Conservation (phyloP, 306 rosid genomes). For the Vigna nakashimae region DNA sequence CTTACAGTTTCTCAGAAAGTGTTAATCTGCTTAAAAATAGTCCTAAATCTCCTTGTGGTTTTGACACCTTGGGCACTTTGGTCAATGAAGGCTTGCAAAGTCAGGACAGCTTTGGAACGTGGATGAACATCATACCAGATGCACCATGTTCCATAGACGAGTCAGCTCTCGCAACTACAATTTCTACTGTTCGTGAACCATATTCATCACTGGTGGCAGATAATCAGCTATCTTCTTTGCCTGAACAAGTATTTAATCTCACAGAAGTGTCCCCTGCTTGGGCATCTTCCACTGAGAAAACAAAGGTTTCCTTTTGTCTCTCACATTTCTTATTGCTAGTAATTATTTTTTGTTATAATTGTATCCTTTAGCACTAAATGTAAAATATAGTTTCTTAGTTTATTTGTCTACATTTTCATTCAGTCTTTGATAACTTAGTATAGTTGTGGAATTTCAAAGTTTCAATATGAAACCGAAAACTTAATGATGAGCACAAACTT, state of each 20-base stretch:
- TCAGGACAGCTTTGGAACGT: conserved; percentile 90
- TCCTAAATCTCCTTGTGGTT: conserved; percentile 44
- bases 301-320: conserved; percentile 72
- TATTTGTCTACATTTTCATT: conserved; percentile 13
- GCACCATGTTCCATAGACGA: conserved; percentile 56
- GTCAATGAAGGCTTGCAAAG: conserved; percentile 67
- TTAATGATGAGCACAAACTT: conserved; percentile 8
- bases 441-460: conserved; percentile 17
- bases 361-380: neutral
- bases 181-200: conserved; percentile 55
- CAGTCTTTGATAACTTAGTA: conserved; percentile 16
- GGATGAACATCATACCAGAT: conserved; percentile 64
- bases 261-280: conserved; percentile 84
- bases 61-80: conserved; percentile 52
- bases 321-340: conserved; percentile 22
- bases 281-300: conserved; percentile 87
- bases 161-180: conserved; percentile 57
- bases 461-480: conserved; percentile 16
- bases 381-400: no score
- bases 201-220: conserved; percentile 50
- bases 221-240: conserved; percentile 60
- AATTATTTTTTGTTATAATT: conserved; percentile 30
- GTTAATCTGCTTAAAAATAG: conserved; percentile 41
- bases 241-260: conserved; percentile 73
- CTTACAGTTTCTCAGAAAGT: conserved; percentile 47